Evolutionary conservation across 345 rosid species (phyloP).

Genomic region (Aegle marmelos): DNA sequence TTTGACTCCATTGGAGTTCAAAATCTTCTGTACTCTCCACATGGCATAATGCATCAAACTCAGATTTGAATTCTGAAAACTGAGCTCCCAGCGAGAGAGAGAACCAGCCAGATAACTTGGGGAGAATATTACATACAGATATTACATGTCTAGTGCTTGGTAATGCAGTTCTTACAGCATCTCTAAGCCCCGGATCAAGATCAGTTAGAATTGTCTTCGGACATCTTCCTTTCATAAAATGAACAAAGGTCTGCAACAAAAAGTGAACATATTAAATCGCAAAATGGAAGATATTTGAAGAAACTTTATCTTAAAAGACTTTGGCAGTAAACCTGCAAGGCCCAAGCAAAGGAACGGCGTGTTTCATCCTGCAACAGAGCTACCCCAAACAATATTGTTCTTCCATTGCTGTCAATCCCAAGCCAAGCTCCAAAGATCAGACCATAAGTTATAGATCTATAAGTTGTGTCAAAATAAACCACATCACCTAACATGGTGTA

Average conservation of each 20-base stretch:
- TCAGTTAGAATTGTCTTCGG: constrained; percentile 44
- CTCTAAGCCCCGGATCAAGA: constrained; percentile 37
- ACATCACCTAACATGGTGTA: constrained; percentile 37
- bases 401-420: constrained; percentile 42
- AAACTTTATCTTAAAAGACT: background rate
- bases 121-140: constrained; percentile 31
- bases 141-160: constrained; percentile 41
- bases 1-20: constrained; percentile 39
- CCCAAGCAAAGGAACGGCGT: constrained; percentile 38
- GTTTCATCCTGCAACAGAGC: constrained; percentile 39
- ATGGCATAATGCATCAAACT: constrained; percentile 37
- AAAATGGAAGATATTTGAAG: background rate
- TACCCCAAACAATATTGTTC: constrained; percentile 38
- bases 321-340: constrained; percentile 33
- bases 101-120: constrained; percentile 47
- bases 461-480: constrained; percentile 38
- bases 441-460: constrained; percentile 35
- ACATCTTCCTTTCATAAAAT: constrained; percentile 42
- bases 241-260: constrained; percentile 30
- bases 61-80: constrained; percentile 36
- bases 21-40: constrained; percentile 39
- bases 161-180: constrained; percentile 39
- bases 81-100: constrained; percentile 32
- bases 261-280: background rate
- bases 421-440: constrained; percentile 41